These are phyloP conservation scores for Phascolomyces articulosus DNA, from an alignment of 371 early-diverging fungal species.

Conservation along the genomic window DNA sequence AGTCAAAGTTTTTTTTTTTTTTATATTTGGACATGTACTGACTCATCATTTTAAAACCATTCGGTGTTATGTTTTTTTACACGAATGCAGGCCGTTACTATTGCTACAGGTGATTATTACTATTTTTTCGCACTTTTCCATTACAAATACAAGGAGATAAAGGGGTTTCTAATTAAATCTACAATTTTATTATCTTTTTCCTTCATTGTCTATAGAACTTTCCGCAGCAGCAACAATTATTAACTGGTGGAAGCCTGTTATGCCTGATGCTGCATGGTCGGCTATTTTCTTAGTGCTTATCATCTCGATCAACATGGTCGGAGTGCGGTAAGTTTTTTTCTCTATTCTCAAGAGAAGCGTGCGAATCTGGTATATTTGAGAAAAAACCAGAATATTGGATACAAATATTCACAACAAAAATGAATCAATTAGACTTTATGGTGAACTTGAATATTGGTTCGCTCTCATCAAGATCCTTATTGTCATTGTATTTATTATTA, in stretches of 20 bases:
- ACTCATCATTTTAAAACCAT: no score
- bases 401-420: no score
- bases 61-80: not conserved
- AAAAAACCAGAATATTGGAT: no score
- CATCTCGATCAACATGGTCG: conserved; percentile 17
- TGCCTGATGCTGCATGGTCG: conserved; percentile 59
- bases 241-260: conserved; percentile 68
- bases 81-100: conserved; percentile 67
- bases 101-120: conserved; percentile 32
- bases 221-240: conserved; percentile 77
- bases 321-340: conserved; percentile 12
- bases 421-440: conserved; percentile 43
- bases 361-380: no score
- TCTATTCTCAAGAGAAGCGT: no score
- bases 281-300: conserved; percentile 54
- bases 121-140: not conserved
- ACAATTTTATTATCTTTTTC: not conserved
- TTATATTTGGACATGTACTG: no score
- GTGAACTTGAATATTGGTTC: conserved; percentile 81
- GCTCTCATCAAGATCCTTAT: conserved; percentile 68
- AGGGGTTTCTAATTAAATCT: not conserved
- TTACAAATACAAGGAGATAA: no score
- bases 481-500: conserved; percentile 69
- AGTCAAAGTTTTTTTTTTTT: not conserved
- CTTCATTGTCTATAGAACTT: conserved; percentile 61